Evolutionary conservation across 352 stramenopile species (phyloP), one percentile per base, ranked within the genome.

Genomic region (Plasmopara muralis): DNA sequence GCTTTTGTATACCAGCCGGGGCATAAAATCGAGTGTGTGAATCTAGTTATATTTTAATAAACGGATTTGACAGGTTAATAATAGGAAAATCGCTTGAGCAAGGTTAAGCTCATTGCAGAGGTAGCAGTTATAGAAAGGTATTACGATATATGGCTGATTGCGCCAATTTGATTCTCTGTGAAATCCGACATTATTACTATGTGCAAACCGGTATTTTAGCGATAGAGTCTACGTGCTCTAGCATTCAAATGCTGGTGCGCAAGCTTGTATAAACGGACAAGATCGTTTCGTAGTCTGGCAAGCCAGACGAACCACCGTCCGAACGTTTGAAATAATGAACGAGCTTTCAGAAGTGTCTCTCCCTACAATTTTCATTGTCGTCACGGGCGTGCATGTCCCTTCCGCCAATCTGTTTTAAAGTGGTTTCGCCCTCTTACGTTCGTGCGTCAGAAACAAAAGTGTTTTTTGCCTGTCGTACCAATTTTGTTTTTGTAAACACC

Each of bases 371-470:
- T 12, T 35, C 10, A 35, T 35, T 35, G 31, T 35, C 43, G 51
- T 57, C 51, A 51, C 34, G 34, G 20, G 45, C 51, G 47, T 34
- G 5, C 40, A 15, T 41, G 37, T 4, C 37, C 14, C 42, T 33
- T 13, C 40, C 50, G 50, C 33, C 50, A 50, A 42, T 50, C 45
- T 41, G 33, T 51, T 52, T 18, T 15, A 6, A 5, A 40, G 51
- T 50, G 51, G 51, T 52, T 57, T 57, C 51, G 33, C 43, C 51
- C 46, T 50, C 34, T 34, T 57, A 35, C 34, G 43, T 51, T 51
- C 28, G 44, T 47, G 37, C 35, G 38, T 20, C 25, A 6, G 7
- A 28, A 34, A 12, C 10, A 7, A 34, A 10, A 18, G 48, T 28
- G 9, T 14, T 45, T 8, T n/a, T 25, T 10, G 20, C 20, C 20